phyloP scores from a whole-genome alignment of 108 stramenopile genomes.

The Cyclotella choctawhatcheeana region DNA sequence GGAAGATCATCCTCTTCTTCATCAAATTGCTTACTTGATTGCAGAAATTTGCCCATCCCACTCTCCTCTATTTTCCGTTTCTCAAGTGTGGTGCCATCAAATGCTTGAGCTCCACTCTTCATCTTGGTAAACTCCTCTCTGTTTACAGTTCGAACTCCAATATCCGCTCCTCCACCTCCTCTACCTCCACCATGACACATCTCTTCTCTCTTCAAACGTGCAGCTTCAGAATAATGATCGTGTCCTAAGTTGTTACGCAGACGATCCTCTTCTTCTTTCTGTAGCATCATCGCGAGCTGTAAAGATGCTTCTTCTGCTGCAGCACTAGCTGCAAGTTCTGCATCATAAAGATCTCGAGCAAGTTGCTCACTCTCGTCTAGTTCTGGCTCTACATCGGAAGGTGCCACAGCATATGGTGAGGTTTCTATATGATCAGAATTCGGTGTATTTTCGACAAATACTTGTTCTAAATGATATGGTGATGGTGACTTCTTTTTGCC shows the following conservation, averaged over 20 bases:
- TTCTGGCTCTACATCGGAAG: neutral
- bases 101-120: constrained; percentile 18
- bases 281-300: constrained; percentile 45
- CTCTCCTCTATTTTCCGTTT: constrained; percentile 29
- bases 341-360: constrained; percentile 54
- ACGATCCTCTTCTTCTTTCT: constrained; percentile 57
- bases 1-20: constrained; percentile 45
- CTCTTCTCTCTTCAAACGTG: constrained; percentile 21
- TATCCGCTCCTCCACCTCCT: constrained; percentile 8
- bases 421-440: neutral
- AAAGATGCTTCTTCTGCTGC: constrained; percentile 64
- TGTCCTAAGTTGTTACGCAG: neutral
- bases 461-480: too few species aligned
- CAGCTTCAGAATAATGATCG: constrained; percentile 10
- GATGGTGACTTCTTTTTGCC: neutral
- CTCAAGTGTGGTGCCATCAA: constrained; percentile 43
- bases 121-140: constrained; percentile 29
- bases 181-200: constrained; percentile 21
- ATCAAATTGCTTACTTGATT: constrained; percentile 30
- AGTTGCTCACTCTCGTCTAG: constrained; percentile 53
- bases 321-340: constrained; percentile 55
- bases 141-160: constrained; percentile 29
- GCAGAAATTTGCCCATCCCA: constrained; percentile 32
- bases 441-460: too few species aligned
- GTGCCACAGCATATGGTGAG: neutral